These are phyloP conservation scores for Tephrocybe sp. DNA, from an alignment of 768 basidiomycete genomes.

Conservation along the genomic window DNA sequence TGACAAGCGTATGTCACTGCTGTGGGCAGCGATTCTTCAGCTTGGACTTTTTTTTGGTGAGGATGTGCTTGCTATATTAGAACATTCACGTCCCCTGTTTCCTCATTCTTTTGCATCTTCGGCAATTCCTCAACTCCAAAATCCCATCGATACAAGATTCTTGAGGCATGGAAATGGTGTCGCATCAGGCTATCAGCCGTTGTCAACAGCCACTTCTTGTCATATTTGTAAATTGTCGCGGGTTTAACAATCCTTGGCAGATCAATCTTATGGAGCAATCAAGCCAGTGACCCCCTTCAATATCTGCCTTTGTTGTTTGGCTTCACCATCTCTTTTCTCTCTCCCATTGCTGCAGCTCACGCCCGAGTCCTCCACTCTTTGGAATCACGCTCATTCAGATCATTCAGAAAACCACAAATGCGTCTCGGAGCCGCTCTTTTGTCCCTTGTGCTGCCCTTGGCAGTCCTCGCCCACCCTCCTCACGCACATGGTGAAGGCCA, in stretches of 20 bases:
- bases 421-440: conserved; percentile 27
- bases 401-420: conserved; percentile 21
- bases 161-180: not conserved
- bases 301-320: conserved; percentile 2
- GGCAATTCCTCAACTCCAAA: too few relatives aligned
- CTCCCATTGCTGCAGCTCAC: not conserved
- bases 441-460: conserved; percentile 33
- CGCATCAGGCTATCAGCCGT: not conserved
- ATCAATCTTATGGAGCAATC: conserved; percentile 11
- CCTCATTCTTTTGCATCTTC: not conserved
- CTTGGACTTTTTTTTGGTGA: too few relatives aligned
- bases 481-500: conserved; percentile 18
- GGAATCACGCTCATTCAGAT: conserved; percentile 16
- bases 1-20: too few relatives aligned
- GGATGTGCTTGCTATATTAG: too few relatives aligned
- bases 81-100: too few relatives aligned
- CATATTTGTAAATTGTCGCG: not conserved
- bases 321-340: conserved; percentile 6
- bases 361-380: conserved; percentile 11
- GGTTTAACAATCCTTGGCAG: not conserved
- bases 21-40: too few relatives aligned
- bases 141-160: not conserved
- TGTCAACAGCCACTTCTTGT: not conserved
- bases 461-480: conserved; percentile 32
- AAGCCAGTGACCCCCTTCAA: not conserved